Evolutionary conservation across 345 rosid species (phyloP).

Genomic region (Excoecaria agallocha): DNA sequence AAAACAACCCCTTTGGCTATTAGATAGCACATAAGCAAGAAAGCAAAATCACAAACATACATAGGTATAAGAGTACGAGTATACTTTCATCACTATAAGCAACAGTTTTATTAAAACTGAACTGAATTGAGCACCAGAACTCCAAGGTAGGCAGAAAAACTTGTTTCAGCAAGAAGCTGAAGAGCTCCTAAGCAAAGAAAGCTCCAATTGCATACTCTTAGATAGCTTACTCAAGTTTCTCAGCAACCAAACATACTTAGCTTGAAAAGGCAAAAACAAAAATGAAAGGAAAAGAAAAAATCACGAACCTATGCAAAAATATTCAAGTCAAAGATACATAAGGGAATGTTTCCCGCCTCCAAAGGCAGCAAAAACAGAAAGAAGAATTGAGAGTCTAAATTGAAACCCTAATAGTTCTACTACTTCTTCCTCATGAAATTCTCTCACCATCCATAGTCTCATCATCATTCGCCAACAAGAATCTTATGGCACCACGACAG

Average conservation of each 20-base stretch:
- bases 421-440: slow-evolving; percentile 1
- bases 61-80: neutral
- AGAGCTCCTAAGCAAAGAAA: neutral
- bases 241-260: slow-evolving; percentile 25
- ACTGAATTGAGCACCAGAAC: neutral
- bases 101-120: neutral
- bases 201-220: neutral
- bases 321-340: slow-evolving; percentile 29
- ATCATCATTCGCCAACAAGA: slow-evolving; percentile 34
- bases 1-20: neutral
- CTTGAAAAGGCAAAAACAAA: neutral
- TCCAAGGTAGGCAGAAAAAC: neutral
- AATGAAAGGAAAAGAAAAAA: neutral
- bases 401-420: neutral
- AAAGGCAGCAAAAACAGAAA: slow-evolving; percentile 11
- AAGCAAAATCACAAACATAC: neutral
- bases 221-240: slow-evolving; percentile 12
- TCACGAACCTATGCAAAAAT: slow-evolving; percentile 17
- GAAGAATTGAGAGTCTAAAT: slow-evolving; percentile 3
- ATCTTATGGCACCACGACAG: slow-evolving; percentile 37
- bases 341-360: slow-evolving; percentile 44
- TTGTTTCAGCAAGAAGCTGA: neutral
- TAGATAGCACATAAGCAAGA: neutral
- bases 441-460: slow-evolving; percentile 21
- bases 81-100: too few relatives aligned